Evolutionary conservation across 2,329 filamentous ascomycete species (phyloP), one percentile per base, ranked within the genome.

Genomic region (Fusarium armeniacum): DNA sequence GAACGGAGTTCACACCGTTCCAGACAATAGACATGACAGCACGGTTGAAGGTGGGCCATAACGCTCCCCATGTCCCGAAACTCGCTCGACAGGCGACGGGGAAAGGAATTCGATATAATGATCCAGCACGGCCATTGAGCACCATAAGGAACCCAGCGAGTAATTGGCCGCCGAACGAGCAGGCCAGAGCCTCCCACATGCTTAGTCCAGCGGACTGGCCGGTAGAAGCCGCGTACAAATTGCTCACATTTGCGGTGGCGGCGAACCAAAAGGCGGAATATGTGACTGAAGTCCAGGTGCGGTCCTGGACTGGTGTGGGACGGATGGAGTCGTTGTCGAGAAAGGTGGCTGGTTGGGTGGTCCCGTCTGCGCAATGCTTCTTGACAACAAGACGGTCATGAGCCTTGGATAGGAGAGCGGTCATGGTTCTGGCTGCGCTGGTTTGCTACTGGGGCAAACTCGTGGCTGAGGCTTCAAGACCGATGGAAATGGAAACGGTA

Each of bases 291-390:
- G 59, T 62, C 59, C 59, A 62, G 1, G 59, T 62, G 4, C 59
- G 59, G 28, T 62, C 59, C 3, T 62, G 45, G 9, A 62, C 59
- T 0, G 59, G 59, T 0, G 59, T 62, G 1, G 59, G 59, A 6
- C 59, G 59, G 32, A 62, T 61, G 2, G 59, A 62, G 11, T 62
- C 59, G 61, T 62, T 62, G 56, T 62, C 59, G 5, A 62, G 59
- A 24, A 62, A 62, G 3, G 52, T 28, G 22, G 59, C 59, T 15
- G 56, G 45, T 7, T 44, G 16, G 2, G 33, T 54, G 1, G 56
- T 62, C 1, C 59, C 57, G 1, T 62, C 45, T 20, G 45, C 11
- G 3, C 28, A 35, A 5, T 62, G 38, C 3, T 62, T 62, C 5
- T 62, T 40, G 3, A 62, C 59, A 0, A 62, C 8, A 3, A 62